phyloP scores from a whole-genome alignment of 805 yeast species.

The Candida michaelii region DNA sequence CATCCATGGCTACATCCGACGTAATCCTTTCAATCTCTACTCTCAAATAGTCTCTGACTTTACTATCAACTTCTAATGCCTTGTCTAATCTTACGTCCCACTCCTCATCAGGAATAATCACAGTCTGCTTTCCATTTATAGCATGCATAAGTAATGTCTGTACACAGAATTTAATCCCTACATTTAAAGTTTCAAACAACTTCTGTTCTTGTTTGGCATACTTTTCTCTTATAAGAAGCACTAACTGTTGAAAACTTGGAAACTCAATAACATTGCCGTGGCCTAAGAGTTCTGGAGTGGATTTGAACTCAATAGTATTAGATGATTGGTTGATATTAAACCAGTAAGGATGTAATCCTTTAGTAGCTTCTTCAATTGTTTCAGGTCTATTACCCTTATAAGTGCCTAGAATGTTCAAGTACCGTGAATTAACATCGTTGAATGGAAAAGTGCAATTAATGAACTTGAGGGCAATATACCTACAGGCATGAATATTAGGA shows the following conservation, averaged over 20 bases:
- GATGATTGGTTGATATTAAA: slow-evolving; percentile 53
- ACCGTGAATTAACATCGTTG: slow-evolving; percentile 63
- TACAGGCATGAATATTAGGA: slow-evolving; percentile 46
- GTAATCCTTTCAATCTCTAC: slow-evolving; percentile 20
- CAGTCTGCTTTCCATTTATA: slow-evolving; percentile 48
- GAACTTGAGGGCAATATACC: slow-evolving; percentile 65
- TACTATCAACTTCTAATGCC: slow-evolving; percentile 61
- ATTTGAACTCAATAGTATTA: slow-evolving; percentile 40
- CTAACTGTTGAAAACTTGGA: slow-evolving; percentile 52
- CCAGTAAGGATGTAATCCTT: slow-evolving; percentile 85
- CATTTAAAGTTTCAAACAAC: slow-evolving; percentile 27
- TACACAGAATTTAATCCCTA: slow-evolving; percentile 53
- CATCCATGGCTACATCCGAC: slow-evolving; percentile 18
- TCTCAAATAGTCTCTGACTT: slow-evolving; percentile 37
- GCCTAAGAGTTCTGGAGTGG: slow-evolving; percentile 47
- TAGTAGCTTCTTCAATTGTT: slow-evolving; percentile 72
- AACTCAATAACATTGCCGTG: slow-evolving; percentile 41
- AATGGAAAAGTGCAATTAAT: slow-evolving; percentile 66
- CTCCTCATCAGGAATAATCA: slow-evolving; percentile 65
- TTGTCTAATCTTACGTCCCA: slow-evolving; percentile 72
- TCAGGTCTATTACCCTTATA: slow-evolving; percentile 61
- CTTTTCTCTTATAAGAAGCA: slow-evolving; percentile 19
- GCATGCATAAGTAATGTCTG: slow-evolving; percentile 69
- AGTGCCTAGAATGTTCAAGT: slow-evolving; percentile 66
- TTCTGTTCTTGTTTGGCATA: slow-evolving; percentile 18